Evolutionary conservation across 306 rosid species (phyloP).

Genomic region (Citrullus amarus): DNA sequence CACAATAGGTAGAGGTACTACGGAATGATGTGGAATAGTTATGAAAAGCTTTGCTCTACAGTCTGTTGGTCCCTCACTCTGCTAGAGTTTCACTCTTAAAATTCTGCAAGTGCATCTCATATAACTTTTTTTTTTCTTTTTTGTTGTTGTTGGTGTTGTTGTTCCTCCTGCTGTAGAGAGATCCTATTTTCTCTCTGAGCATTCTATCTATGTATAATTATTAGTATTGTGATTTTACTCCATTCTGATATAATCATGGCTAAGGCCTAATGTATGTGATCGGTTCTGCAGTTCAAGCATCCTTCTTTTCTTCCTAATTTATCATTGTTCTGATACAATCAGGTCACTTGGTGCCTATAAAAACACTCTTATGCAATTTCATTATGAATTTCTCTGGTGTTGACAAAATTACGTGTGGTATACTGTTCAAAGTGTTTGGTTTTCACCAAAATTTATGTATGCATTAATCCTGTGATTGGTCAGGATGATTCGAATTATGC

Average conservation of each 20-base stretch:
- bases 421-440: neutral
- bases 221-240: neutral
- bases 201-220: neutral
- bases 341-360: neutral
- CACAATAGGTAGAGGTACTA: neutral
- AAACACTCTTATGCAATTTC: neutral
- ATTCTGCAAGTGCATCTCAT: neutral
- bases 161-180: neutral
- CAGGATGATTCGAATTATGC: conserved; percentile 87
- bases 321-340: neutral
- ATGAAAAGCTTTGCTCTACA: neutral
- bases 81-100: neutral
- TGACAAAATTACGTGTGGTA: neutral
- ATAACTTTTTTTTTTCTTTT: neutral
- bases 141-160: too few species aligned
- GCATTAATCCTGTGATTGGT: conserved; percentile 12
- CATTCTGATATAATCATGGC: neutral
- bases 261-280: neutral
- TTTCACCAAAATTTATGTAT: neutral
- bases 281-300: neutral
- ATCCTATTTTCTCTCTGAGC: neutral
- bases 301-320: neutral
- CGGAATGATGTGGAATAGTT: neutral
- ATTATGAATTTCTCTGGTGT: neutral
- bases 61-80: neutral